Percentiles rank a stretch among this genome's conserved stretches.
phyloP scores from a whole-genome alignment of 331 rosid species.

The Acacia pycnantha region DNA sequence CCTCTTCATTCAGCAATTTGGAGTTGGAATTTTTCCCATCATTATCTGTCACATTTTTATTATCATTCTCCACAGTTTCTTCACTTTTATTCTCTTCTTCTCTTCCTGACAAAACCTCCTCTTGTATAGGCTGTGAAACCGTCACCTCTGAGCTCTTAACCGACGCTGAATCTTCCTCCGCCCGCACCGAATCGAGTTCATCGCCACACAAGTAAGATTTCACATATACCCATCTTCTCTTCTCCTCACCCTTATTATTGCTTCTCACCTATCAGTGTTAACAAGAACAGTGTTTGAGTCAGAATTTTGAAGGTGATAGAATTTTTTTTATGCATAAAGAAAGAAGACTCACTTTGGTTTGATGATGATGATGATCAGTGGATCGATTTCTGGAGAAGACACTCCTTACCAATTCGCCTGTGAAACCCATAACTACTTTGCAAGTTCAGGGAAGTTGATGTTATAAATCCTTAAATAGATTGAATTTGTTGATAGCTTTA shows the following conservation, averaged over 20 bases:
- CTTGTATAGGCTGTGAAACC: conserved; percentile 45
- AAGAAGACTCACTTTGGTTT: conserved; percentile 54
- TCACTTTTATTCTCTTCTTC: conserved; percentile 38
- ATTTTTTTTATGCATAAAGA: neutral
- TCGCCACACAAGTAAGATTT: conserved; percentile 87
- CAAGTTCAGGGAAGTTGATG: conserved; percentile 12
- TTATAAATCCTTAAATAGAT: conserved; percentile 22
- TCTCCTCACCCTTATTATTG: conserved; percentile 42
- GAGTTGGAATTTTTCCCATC: conserved; percentile 9
- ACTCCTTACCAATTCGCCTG: conserved; percentile 68
- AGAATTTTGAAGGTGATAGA: neutral
- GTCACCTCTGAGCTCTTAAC: conserved; percentile 60
- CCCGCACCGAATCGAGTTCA: conserved; percentile 70
- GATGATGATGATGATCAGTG: conserved; percentile 31
- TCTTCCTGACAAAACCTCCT: conserved; percentile 33
- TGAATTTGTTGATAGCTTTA: conserved; percentile 12
- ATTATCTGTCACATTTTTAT: neutral
- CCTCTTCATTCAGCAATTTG: conserved; percentile 48
- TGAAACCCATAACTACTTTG: conserved; percentile 66
- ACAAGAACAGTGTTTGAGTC: neutral
- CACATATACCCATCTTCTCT: conserved; percentile 73
- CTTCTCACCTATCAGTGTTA: conserved; percentile 47
- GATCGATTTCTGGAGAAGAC: conserved; percentile 73
- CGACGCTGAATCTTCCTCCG: conserved; percentile 74
- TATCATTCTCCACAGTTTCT: conserved; percentile 51